Conservation (phyloP, 2,329 filamentous ascomycete genomes). For the Stromatinia cepivora region DNA sequence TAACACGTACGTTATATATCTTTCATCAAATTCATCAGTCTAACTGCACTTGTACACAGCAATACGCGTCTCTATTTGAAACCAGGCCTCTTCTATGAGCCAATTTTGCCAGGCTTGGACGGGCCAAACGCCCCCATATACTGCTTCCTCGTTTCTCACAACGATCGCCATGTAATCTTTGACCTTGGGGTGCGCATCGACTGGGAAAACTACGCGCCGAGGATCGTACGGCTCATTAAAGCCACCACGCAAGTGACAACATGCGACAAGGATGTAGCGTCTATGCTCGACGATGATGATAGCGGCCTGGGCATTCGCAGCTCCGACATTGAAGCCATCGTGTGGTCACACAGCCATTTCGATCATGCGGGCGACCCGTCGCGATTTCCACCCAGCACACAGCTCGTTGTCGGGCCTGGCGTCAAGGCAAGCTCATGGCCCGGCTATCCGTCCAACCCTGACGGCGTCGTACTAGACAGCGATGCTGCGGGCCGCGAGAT, state of each 20-base stretch:
- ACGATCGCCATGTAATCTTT: slow-evolving; percentile 30
- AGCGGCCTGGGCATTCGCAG: slow-evolving; percentile 36
- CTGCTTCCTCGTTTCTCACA: slow-evolving; percentile 30
- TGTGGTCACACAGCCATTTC: slow-evolving; percentile 48
- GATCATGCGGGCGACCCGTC: slow-evolving; percentile 55
- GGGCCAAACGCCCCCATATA: not conserved
- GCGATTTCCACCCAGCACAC: slow-evolving; percentile 48
- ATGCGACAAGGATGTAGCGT: slow-evolving; percentile 33
- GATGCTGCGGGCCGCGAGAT: slow-evolving; percentile 42
- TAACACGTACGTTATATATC: not conserved
- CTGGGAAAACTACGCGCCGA: slow-evolving; percentile 38
- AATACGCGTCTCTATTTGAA: too few species aligned
- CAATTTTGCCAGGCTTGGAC: too few species aligned
- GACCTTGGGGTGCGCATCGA: slow-evolving; percentile 41
- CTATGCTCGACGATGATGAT: slow-evolving; percentile 41
- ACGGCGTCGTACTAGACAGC: slow-evolving; percentile 42
- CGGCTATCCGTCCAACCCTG: slow-evolving; percentile 47
- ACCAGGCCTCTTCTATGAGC: too few species aligned
- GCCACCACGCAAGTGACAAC: slow-evolving; percentile 30
- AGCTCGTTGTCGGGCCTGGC: slow-evolving; percentile 54
- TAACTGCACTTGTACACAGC: too few species aligned
- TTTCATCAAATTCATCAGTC: too few species aligned
- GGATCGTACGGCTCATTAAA: slow-evolving; percentile 30
- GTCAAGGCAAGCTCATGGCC: slow-evolving; percentile 50
- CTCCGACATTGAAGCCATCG: slow-evolving; percentile 42